phyloP scores from a whole-genome alignment of 352 stramenopile genomes.

The Thraustotheca clavata region DNA sequence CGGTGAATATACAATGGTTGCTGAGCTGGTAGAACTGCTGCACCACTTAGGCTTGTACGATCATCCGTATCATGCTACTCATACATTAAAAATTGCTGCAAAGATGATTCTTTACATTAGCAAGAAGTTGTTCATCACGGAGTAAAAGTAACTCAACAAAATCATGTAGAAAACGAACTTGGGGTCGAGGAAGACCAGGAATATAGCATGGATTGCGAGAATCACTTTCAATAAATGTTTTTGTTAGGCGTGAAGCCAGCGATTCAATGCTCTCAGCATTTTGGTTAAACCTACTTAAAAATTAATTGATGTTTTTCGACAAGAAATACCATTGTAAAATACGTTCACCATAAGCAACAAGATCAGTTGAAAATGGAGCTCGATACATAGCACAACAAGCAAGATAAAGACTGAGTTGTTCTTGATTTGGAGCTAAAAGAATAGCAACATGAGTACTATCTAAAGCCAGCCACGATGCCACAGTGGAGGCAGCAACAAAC shows the following conservation, averaged over 20 bases:
- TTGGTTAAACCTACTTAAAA: neutral
- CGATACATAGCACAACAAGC: constrained; percentile 79
- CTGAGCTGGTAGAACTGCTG: constrained; percentile 55
- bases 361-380: constrained; percentile 7
- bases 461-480: constrained; percentile 72
- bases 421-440: constrained; percentile 72
- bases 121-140: constrained; percentile 49
- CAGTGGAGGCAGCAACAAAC: constrained; percentile 74
- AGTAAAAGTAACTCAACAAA: constrained; percentile 71
- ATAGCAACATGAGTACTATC: constrained; percentile 69
- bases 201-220: constrained; percentile 60
- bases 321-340: constrained; percentile 17
- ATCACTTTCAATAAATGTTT: constrained; percentile 16
- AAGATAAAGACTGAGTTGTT: constrained; percentile 84
- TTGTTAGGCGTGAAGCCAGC: constrained; percentile 13
- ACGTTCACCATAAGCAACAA: constrained; percentile 14
- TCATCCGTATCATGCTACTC: constrained; percentile 28
- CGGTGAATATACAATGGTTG: constrained; percentile 73
- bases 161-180: constrained; percentile 69
- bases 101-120: constrained; percentile 23
- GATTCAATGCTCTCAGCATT: constrained; percentile 12
- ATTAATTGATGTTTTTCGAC: neutral
- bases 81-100: neutral
- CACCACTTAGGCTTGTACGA: constrained; percentile 71
- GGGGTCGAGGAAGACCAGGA: constrained; percentile 55